These are phyloP conservation scores for Penicillium canescens DNA, from an alignment of 495 filamentous ascomycete genomes.

Conservation along the genomic window DNA sequence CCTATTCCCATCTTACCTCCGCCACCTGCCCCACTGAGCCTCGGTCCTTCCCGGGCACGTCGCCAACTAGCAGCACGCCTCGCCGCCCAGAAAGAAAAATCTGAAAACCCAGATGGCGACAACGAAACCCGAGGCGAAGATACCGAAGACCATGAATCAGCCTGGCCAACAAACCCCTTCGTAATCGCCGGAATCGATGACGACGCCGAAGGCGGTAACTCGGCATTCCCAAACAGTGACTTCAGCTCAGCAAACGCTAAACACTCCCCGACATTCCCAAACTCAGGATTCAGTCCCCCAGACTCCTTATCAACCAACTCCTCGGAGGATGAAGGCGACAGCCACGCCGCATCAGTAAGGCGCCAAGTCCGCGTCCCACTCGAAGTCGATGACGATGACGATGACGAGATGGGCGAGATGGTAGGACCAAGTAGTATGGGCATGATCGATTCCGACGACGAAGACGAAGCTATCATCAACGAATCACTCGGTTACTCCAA, in stretches of 20 bases:
- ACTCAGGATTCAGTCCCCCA: conserved; percentile 44
- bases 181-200: conserved; percentile 46
- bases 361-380: conserved; percentile 44
- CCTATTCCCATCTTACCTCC: conserved; percentile 49
- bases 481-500: conserved; percentile 47
- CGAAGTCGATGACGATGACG: conserved; percentile 50
- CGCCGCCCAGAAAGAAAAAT: conserved; percentile 69
- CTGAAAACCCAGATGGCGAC: conserved; percentile 33
- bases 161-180: conserved; percentile 46
- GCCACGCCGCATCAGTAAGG: conserved; percentile 30
- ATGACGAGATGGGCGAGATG: conserved; percentile 54
- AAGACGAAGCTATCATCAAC: conserved; percentile 51
- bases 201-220: conserved; percentile 44
- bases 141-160: conserved; percentile 24
- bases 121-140: conserved; percentile 23
- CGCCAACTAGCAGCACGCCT: conserved; percentile 81
- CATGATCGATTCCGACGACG: conserved; percentile 48
- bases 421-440: conserved; percentile 39
- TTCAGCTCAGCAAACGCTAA: conserved; percentile 32
- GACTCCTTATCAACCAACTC: conserved; percentile 44
- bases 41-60: conserved; percentile 82
- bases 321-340: conserved; percentile 42
- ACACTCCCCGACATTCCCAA: conserved; percentile 38
- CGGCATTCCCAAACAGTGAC: conserved; percentile 39
- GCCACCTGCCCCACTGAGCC: conserved; percentile 57